Conservation (phyloP, 176 grass and related monocot species). For the Avena atlantica region DNA sequence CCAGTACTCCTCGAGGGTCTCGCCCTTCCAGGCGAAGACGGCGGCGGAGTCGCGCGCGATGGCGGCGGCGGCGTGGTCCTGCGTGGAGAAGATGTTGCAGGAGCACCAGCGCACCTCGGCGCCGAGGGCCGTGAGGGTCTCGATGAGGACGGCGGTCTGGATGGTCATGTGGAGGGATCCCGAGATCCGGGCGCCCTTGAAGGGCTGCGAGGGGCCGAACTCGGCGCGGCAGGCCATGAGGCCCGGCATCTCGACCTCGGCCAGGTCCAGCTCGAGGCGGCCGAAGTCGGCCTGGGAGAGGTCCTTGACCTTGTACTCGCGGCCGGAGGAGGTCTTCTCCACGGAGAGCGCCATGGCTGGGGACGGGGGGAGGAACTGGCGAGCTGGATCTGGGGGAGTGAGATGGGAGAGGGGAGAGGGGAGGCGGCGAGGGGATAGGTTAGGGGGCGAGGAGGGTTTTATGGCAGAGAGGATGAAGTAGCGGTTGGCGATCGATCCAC, state of each 20-base stretch:
- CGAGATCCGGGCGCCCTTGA: constrained; percentile 79
- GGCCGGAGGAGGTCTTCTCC: constrained; percentile 84
- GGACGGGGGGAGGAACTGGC: neutral
- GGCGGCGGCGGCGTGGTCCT: constrained; percentile 96
- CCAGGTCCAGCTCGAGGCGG: constrained; percentile 88
- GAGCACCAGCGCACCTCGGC: constrained; percentile 97
- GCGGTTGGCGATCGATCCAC: no score
- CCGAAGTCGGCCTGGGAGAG: constrained; percentile 92
- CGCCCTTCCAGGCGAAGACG: constrained; percentile 97
- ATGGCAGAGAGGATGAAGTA: neutral
- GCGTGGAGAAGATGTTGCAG: constrained; percentile 99
- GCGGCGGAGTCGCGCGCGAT: constrained; percentile 90
- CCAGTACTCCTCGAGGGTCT: constrained; percentile 97
- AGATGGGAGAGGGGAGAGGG: neutral
- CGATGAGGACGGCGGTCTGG: constrained; percentile 98
- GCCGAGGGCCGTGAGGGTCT: constrained; percentile 90
- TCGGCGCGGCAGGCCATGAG: constrained; percentile 90
- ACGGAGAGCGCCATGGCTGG: constrained; percentile 74
- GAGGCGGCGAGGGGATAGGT: constrained; percentile 14
- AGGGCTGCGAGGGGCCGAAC: constrained; percentile 84
- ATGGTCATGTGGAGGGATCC: constrained; percentile 99
- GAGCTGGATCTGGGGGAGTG: constrained; percentile 37
- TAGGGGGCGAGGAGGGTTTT: constrained; percentile 16
- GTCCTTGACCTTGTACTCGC: constrained; percentile 99
- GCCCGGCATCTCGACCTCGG: constrained; percentile 97